Base-by-base conservation (phyloP, 805 yeast species). In the Saturnispora saitoi region DNA sequence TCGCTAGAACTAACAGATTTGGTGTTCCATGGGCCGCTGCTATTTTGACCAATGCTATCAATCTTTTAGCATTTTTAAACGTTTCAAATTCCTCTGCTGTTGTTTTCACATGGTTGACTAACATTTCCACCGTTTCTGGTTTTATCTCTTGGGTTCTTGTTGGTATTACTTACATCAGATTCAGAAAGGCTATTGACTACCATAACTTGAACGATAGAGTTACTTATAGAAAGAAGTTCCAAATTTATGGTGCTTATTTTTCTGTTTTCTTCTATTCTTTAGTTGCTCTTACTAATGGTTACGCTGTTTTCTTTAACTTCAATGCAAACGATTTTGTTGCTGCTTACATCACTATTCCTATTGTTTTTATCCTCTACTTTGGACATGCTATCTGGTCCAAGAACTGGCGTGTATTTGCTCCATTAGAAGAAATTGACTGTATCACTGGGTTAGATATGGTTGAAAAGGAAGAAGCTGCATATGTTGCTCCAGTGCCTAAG, bases 261-360 rank as follows among this genome's bases (percentile, higher is more conserved):
- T 46, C 54, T 29, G 73, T 78, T 6, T 63, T 81, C 31, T 55
- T 69, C 36, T 71, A 81, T 48, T 50, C 70, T 4, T 29, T 84
- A n/a, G 58, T 84, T 46, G 67, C 81, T 29, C 45, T 84, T 42
- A 82, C 89, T n/a, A 83, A 84, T 56, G 90, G 90, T 49, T 84
- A 80, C 59, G 81, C 76, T 3, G 82, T 78, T 4, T 83, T 83
- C 64, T 73, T 83, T 51, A 57, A 64, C 44, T 81, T 80, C 70
- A 71, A 70, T 12, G 73, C 63, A 1, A 63, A 76, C 6, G 81
- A 80, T 61, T 83, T 83, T 56, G 65, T 83, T 45, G 89, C 90
- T 31, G 84, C 89, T 9, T 83, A 83, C 64, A 70, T 83, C 51
- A 82, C 88, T 0, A 59, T 83, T 43, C 86, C 83, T 32, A 70